These are phyloP conservation scores for Globisporangium lucens DNA, from an alignment of 352 stramenopile species.

Conservation along the genomic window DNA sequence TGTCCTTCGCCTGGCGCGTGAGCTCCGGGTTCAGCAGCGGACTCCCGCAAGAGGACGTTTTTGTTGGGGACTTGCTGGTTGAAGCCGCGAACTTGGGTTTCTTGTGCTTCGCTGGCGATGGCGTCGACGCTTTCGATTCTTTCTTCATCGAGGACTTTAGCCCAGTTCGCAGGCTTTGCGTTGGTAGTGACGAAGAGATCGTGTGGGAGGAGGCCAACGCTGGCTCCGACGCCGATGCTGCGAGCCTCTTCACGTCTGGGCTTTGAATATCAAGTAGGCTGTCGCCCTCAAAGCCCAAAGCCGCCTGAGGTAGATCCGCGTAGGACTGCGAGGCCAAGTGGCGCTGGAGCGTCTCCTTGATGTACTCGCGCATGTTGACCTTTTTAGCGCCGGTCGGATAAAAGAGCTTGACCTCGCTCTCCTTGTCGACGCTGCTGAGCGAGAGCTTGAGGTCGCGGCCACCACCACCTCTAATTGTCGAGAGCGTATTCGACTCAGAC, in stretches of 20 bases:
- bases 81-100: constrained; percentile 1
- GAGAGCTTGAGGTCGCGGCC: constrained; percentile 18
- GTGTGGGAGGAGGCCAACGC: constrained; percentile 12
- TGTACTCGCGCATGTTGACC: constrained; percentile 64
- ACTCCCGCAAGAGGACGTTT: constrained; percentile 4
- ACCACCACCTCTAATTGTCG: background rate
- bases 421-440: constrained; percentile 30
- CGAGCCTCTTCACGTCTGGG: constrained; percentile 2
- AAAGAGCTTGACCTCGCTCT: constrained; percentile 54
- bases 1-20: constrained; percentile 49
- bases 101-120: constrained; percentile 16
- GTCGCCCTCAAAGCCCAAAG: background rate
- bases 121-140: constrained; percentile 13
- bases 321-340: constrained; percentile 23
- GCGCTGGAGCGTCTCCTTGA: constrained; percentile 55
- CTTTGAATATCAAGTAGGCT: too few relatives aligned
- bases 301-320: background rate
- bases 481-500: background rate
- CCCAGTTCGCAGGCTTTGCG: background rate
- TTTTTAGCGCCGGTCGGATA: constrained; percentile 74
- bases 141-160: constrained; percentile 7
- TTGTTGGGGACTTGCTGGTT: constrained; percentile 1
- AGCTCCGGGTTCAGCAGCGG: constrained; percentile 52
- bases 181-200: background rate
- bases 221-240: constrained; percentile 23